Conservation (phyloP, 176 grass and related monocot species). For the Phoenix dactylifera region DNA sequence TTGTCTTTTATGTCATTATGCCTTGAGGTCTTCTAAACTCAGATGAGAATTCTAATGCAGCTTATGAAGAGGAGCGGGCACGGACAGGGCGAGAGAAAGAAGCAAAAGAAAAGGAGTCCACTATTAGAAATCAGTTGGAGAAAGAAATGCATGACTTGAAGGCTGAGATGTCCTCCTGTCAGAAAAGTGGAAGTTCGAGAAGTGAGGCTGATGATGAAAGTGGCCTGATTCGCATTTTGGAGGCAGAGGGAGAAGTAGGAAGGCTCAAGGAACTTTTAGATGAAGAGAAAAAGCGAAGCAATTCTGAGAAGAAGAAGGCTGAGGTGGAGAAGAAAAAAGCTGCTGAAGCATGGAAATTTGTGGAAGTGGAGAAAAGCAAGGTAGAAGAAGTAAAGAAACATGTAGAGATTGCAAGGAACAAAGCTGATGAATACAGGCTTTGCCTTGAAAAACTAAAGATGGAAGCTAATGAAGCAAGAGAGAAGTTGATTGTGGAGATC, state of each 20-base stretch:
- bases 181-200: conserved; percentile 26
- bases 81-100: conserved; percentile 48
- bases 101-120: conserved; percentile 50
- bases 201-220: conserved; percentile 19
- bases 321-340: conserved; percentile 35
- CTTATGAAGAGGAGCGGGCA: conserved; percentile 43
- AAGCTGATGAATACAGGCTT: conserved; percentile 38
- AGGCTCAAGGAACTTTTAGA: conserved; percentile 44
- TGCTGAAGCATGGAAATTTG: conserved; percentile 37
- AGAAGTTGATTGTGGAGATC: conserved; percentile 37
- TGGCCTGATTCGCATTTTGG: conserved; percentile 22
- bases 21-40: conserved; percentile 9
- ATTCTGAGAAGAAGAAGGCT: conserved; percentile 46
- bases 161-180: conserved; percentile 31
- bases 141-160: conserved; percentile 84
- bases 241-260: conserved; percentile 52
- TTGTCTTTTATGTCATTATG: conserved; percentile 2
- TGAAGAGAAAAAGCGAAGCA: conserved; percentile 48
- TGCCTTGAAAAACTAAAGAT: conserved; percentile 57
- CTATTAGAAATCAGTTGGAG: conserved; percentile 56
- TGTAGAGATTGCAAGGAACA: conserved; percentile 49
- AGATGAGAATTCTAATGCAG: conserved; percentile 29
- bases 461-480: conserved; percentile 54
- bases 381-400: conserved; percentile 62
- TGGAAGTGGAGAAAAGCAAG: conserved; percentile 53